These are phyloP conservation scores for Penicillium ucsense DNA, from an alignment of 495 filamentous ascomycete species.

Conservation along the genomic window DNA sequence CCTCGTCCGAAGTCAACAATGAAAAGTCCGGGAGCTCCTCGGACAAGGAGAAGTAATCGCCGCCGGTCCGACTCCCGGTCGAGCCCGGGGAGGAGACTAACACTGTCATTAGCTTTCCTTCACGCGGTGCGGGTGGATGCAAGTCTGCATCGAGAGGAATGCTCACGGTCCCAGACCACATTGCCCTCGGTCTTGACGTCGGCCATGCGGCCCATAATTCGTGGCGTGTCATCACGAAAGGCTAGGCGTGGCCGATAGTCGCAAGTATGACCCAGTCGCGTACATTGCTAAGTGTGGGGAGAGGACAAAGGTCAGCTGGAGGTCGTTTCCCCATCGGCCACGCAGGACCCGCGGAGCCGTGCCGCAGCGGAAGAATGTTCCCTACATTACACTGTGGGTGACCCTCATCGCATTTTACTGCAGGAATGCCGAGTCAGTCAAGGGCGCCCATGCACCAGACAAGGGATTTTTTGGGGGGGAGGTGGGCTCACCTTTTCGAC, in stretches of 20 bases:
- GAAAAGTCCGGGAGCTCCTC: slow-evolving; percentile 44
- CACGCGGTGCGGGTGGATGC: background rate
- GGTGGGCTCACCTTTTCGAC: slow-evolving; percentile 38
- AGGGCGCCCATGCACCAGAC: background rate
- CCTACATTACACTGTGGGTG: slow-evolving; percentile 43
- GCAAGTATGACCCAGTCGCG: slow-evolving; percentile 44
- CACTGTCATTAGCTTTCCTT: background rate
- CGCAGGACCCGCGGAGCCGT: too few relatives aligned
- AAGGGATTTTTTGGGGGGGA: background rate
- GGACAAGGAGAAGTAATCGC: slow-evolving; percentile 18
- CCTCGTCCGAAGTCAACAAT: slow-evolving; percentile 48
- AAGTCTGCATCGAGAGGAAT: background rate
- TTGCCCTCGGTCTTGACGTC: slow-evolving; percentile 41
- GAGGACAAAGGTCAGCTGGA: background rate
- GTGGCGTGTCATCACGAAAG: slow-evolving; percentile 47
- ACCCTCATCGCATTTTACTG: slow-evolving; percentile 45
- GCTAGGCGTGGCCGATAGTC: slow-evolving; percentile 48
- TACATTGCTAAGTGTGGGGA: slow-evolving; percentile 37
- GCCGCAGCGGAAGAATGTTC: slow-evolving; percentile 9
- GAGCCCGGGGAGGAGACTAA: slow-evolving; percentile 18
- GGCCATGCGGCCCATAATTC: slow-evolving; percentile 46
- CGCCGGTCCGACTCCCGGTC: slow-evolving; percentile 15
- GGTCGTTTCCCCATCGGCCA: background rate
- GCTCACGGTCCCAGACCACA: slow-evolving; percentile 46
- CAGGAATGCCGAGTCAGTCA: slow-evolving; percentile 10